Evolutionary conservation across 1,284 basidiomycete species (phyloP).

Genomic region (Gastroboletus turbinatus): DNA sequence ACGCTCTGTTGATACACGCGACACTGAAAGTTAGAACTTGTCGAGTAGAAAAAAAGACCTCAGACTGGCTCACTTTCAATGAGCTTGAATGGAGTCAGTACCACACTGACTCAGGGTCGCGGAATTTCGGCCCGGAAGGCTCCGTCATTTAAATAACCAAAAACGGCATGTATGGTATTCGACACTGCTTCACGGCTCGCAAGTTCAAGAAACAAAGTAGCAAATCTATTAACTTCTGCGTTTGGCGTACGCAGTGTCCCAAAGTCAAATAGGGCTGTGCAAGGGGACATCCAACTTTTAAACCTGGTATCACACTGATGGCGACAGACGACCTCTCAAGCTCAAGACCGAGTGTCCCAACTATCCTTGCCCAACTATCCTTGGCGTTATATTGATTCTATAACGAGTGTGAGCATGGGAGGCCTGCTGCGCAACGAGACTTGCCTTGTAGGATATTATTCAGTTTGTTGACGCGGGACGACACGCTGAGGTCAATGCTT

Average conservation of each 20-base stretch:
- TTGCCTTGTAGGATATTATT: slow-evolving; percentile 84
- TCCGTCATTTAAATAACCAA: neutral
- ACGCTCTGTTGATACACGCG: neutral
- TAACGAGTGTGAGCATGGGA: slow-evolving; percentile 8
- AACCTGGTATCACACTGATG: slow-evolving; percentile 3
- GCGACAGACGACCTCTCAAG: neutral
- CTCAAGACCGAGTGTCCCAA: slow-evolving; percentile 1
- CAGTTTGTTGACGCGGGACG: slow-evolving; percentile 91
- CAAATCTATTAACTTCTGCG: neutral
- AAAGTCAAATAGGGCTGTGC: slow-evolving; percentile 1
- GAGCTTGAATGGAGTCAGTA: too few species aligned
- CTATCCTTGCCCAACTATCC: neutral
- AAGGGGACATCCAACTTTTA: slow-evolving; percentile 11
- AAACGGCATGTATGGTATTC: neutral
- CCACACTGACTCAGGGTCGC: neutral
- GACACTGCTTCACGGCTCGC: neutral
- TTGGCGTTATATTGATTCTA: slow-evolving; percentile 39
- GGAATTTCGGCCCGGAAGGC: neutral
- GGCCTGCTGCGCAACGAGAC: slow-evolving; percentile 18
- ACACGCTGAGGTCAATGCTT: slow-evolving; percentile 94
- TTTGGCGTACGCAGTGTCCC: neutral
- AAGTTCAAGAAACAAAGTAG: neutral
- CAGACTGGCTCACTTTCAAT: neutral
- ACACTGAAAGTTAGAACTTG: neutral
- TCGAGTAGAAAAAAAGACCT: neutral